Evolutionary conservation across 2,329 filamentous ascomycete genomes (phyloP), one percentile per base, ranked within the genome.

Genomic region (Grosmannia serpens): DNA sequence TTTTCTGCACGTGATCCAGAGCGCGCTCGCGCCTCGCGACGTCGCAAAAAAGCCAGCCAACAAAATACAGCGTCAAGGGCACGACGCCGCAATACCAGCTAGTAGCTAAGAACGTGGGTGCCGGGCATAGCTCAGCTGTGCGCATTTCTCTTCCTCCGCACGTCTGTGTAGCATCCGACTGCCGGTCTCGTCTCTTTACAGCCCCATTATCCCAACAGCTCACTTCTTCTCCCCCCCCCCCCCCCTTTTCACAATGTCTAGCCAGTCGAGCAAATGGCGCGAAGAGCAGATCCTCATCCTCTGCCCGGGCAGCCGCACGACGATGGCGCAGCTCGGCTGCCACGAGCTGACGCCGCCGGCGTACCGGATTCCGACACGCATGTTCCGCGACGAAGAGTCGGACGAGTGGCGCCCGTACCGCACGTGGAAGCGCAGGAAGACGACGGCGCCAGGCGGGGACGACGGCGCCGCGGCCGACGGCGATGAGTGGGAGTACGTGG

Each of bases 311-410:
- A 96, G 91, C 70, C 86, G 88, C 73, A 92, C 86, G 64, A 96
- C 91, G 60, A 84, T 95, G 75, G 91, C 91, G 64, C 91, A 96
- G 79, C 82, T 96, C 47, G 91, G 91, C 56, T 87, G 94, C 66
- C 86, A 85, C 66, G 91, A 96, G 76, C 86, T 97, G 71, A 95
- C 91, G 41, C 91, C 91, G 50, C 90, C 94, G n/a, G 81, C 85
- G 62, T 83, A 89, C 70, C 88, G 91, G 65, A 82, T 97, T 64
- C 85, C 88, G 35, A 96, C 92, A 72, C 87, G 94, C 75, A 96
- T 99, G 91, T 99, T 97, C 57, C 84, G 85, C 65, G 91, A 95
- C 68, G 80, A 82, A 57, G 88, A 89, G 60, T 85, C 88, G 68
- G 91, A 84, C 68, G 88, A 92, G 35, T 84, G 79, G 75, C 71